Base-by-base conservation (phyloP, 306 rosid species). In the Ormosia emarginata region DNA sequence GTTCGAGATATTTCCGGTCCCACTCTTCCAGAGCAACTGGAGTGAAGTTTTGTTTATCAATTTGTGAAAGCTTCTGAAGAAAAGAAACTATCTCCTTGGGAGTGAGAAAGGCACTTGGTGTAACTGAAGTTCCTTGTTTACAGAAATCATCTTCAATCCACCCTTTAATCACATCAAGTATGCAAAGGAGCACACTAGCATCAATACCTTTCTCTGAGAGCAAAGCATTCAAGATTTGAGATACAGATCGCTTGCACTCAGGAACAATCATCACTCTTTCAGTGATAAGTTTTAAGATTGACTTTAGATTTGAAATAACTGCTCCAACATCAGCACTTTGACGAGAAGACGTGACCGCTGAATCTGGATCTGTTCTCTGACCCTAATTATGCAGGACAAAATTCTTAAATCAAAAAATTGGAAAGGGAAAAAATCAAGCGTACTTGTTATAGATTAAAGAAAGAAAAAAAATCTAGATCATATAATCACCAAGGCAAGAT, bases 121-220 rank as follows among this genome's bases (percentile, higher is more conserved):
- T 37, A 70, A 81, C 89, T 70, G 98, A 86, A 37, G 90, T 39
- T 85, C 98, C 99, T 87, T 91, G 92, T 87, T 87, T 96, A 71
- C 88, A 80, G 64, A 83, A 83, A 83, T 96, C 98, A 70, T 93
- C 97, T 83, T 93, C 99, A 85, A 96, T 83, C 98, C 99, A 96
- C 82, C 98, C 97, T 87, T 92, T 93, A 83, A 93, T 87, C 83
- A 96, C 97, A 87, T 91, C 98, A 81, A 96, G 97, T 87, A 94
- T 93, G 97, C 97, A 93, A 73, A 96, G 92, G 74, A 96, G 92
- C 76, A 96, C 97, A 82, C 95, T 90, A 46, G 97, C 93, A 90
- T 96, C 99, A 52, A 96, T 91, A 78, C 91, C 97, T 83, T 93
- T 96, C 90, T 96, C 99, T 12, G 98, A 87, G 76, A 96, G 94